Conservation (phyloP, 495 filamentous ascomycete species). For the Elasticomyces elasticus region DNA sequence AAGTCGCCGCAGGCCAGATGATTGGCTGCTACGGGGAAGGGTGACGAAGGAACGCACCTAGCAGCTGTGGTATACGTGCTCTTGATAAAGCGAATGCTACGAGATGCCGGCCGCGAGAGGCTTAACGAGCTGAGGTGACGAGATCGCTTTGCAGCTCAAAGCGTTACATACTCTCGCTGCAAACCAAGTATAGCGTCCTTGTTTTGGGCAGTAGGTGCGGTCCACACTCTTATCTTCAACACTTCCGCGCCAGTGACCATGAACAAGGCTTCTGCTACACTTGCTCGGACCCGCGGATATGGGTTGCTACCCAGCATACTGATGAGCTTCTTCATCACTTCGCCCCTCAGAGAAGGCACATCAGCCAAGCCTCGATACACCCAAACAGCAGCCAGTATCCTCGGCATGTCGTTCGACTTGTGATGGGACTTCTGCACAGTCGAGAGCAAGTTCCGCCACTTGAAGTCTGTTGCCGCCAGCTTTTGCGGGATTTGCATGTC, state of each 20-base stretch:
- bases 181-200: background rate
- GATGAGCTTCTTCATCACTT: conserved; percentile 31
- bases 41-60: too few relatives aligned
- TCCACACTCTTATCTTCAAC: conserved; percentile 10
- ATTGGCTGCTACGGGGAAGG: too few relatives aligned
- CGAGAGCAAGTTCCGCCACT: conserved; percentile 52
- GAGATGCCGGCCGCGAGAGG: too few relatives aligned
- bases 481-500: conserved; percentile 42
- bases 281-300: conserved; percentile 18
- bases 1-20: too few relatives aligned
- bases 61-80: too few relatives aligned
- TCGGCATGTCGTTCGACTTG: conserved; percentile 67
- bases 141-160: too few relatives aligned
- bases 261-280: conserved; percentile 17
- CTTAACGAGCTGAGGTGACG: too few relatives aligned
- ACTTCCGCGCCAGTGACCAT: conserved; percentile 5
- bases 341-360: conserved; percentile 31
- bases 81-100: too few relatives aligned
- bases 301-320: conserved; percentile 24
- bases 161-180: background rate
- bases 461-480: conserved; percentile 23
- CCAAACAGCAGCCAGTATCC: conserved; percentile 66
- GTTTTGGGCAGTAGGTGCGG: background rate
- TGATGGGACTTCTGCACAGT: conserved; percentile 67
- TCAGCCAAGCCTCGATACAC: conserved; percentile 60